These are phyloP conservation scores for Zoysia matrella DNA, from an alignment of 202 grass and related monocot species.

Conservation along the genomic window DNA sequence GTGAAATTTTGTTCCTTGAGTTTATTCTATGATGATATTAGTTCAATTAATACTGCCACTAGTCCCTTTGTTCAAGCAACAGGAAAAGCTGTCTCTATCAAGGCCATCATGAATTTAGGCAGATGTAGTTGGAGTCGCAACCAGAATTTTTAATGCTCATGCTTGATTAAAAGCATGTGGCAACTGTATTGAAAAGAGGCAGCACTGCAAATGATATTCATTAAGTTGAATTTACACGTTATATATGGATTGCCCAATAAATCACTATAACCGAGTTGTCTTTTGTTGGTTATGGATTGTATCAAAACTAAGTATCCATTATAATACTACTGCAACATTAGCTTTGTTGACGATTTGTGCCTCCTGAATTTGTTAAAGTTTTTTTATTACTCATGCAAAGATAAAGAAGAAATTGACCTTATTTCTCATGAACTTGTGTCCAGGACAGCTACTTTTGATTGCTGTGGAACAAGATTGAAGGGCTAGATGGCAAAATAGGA, in stretches of 20 bases:
- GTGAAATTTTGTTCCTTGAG: constrained; percentile 14
- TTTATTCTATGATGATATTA: constrained; percentile 27
- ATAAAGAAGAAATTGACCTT: constrained; percentile 34
- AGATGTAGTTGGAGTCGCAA: constrained; percentile 24
- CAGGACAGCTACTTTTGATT: constrained; percentile 32
- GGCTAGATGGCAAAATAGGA: too few species aligned
- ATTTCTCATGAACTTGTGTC: constrained; percentile 33
- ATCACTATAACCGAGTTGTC: constrained; percentile 14
- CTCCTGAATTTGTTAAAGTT: too few species aligned
- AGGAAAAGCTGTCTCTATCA: constrained; percentile 42
- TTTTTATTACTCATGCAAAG: constrained; percentile 14
- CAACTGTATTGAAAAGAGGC: constrained; percentile 37
- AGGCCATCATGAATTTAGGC: constrained; percentile 39
- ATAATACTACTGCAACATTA: constrained; percentile 12
- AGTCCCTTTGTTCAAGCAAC: constrained; percentile 33
- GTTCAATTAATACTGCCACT: constrained; percentile 21
- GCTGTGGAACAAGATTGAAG: constrained; percentile 17
- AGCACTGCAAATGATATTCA: constrained; percentile 30
- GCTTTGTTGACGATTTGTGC: neutral
- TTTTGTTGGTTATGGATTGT: constrained; percentile 19
- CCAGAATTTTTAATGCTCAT: neutral
- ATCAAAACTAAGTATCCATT: constrained; percentile 22
- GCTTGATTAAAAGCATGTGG: constrained; percentile 41
- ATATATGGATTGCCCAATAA: constrained; percentile 5
- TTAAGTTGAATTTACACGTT: constrained; percentile 3